phyloP scores from a whole-genome alignment of 768 basidiomycete species.

The Suillus subluteus region DNA sequence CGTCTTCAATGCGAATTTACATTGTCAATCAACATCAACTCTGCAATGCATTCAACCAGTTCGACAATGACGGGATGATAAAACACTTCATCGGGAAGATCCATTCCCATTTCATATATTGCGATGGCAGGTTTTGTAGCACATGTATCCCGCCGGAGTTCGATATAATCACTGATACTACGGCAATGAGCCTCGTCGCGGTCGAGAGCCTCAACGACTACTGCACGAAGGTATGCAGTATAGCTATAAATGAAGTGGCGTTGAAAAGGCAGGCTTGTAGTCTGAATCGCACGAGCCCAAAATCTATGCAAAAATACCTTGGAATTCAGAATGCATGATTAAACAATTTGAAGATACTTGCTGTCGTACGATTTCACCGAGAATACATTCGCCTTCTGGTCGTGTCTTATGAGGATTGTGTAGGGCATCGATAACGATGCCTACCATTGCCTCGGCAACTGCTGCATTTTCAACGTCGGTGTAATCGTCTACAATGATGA shows the following conservation, averaged over 20 bases:
- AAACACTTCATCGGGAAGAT: constrained; percentile 38
- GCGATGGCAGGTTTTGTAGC: constrained; percentile 35
- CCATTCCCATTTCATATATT: constrained; percentile 32
- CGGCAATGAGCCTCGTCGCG: constrained; percentile 19
- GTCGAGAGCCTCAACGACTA: constrained; percentile 12
- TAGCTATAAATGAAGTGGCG: constrained; percentile 14
- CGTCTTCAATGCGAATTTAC: constrained; percentile 8
- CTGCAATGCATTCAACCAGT: constrained; percentile 17
- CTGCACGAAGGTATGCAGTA: constrained; percentile 8
- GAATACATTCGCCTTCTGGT: constrained; percentile 15
- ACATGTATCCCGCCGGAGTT: constrained; percentile 35
- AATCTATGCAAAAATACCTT: constrained; percentile 5
- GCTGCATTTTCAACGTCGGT: constrained; percentile 26
- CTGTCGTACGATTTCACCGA: constrained; percentile 19
- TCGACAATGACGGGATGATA: constrained; percentile 26
- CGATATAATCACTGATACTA: constrained; percentile 34
- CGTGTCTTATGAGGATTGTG: constrained; percentile 13
- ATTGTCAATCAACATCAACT: constrained; percentile 30
- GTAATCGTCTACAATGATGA: constrained; percentile 38
- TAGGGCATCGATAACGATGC: constrained; percentile 16
- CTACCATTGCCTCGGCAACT: constrained; percentile 7
- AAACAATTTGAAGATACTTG: constrained; percentile 1
- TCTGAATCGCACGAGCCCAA: constrained; percentile 10
- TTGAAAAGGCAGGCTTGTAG: constrained; percentile 9
- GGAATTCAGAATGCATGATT: background rate